Percentiles rank a stretch among this genome's conserved stretches.
phyloP scores from a whole-genome alignment of 306 rosid genomes.

The Chamaecrista fasciculata region DNA sequence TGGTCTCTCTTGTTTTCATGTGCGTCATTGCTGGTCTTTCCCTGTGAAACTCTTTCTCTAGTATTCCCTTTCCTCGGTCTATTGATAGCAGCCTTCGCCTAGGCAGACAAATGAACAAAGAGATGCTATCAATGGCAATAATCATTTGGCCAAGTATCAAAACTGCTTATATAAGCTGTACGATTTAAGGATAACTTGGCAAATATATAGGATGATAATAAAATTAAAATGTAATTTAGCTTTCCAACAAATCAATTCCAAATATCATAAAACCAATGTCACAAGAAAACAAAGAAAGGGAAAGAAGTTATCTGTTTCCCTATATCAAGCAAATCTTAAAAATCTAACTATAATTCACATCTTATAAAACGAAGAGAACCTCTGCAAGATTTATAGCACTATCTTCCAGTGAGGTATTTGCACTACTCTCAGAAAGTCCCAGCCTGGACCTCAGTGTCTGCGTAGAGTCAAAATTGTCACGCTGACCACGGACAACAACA shows the following conservation, averaged over 20 bases:
- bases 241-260: background rate
- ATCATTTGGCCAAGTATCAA: background rate
- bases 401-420: background rate
- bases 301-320: background rate
- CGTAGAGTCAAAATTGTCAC: background rate
- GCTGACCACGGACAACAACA: slow-evolving; percentile 15
- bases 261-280: background rate
- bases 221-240: background rate
- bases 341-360: background rate
- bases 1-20: slow-evolving; percentile 64
- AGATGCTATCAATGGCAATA: slow-evolving; percentile 14
- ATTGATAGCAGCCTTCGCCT: slow-evolving; percentile 97
- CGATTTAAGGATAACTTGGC: background rate
- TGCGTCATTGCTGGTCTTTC: slow-evolving; percentile 47
- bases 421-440: background rate
- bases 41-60: slow-evolving; percentile 56
- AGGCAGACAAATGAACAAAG: background rate
- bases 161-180: slow-evolving; percentile 10
- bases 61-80: slow-evolving; percentile 52
- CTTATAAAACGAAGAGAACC: slow-evolving; percentile 34
- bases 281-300: background rate
- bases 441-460: background rate
- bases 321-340: background rate
- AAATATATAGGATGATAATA: background rate
- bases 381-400: slow-evolving; percentile 28